These are phyloP conservation scores for Neonectria sp. DNA, from an alignment of 2,329 filamentous ascomycete genomes.

Conservation along the genomic window DNA sequence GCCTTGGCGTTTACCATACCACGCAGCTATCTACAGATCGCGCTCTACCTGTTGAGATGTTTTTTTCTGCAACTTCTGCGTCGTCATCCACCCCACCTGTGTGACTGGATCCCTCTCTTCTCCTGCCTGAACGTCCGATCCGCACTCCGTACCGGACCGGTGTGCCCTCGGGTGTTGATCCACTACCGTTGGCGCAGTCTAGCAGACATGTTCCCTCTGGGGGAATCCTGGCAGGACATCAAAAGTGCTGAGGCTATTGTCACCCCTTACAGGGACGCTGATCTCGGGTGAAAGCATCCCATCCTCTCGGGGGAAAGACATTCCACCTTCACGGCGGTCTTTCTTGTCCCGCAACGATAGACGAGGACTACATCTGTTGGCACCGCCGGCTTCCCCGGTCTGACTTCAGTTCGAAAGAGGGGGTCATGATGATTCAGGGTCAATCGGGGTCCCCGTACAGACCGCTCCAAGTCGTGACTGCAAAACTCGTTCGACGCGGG, in stretches of 20 bases:
- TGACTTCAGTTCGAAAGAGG: background rate
- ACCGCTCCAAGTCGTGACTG: background rate
- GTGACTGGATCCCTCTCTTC: background rate
- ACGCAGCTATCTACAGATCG: background rate
- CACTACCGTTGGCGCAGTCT: background rate
- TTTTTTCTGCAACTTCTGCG: background rate
- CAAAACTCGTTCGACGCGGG: background rate
- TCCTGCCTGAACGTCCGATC: background rate
- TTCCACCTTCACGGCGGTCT: background rate
- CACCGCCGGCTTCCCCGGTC: background rate
- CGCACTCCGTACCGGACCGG: background rate
- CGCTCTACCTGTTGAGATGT: background rate
- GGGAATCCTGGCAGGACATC: background rate
- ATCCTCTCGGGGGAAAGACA: background rate
- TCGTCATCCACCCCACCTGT: conserved; percentile 6
- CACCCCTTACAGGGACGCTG: background rate
- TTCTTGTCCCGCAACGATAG: background rate
- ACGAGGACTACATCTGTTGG: background rate
- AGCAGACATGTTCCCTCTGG: background rate
- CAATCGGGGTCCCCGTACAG: background rate
- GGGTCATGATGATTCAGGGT: conserved; percentile 1
- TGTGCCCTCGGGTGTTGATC: background rate
- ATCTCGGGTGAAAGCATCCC: background rate
- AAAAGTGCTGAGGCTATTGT: background rate
- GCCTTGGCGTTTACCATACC: background rate